Evolutionary conservation across 208 protist species (phyloP).

Genomic region (Acanthamoeba divionensis): DNA sequence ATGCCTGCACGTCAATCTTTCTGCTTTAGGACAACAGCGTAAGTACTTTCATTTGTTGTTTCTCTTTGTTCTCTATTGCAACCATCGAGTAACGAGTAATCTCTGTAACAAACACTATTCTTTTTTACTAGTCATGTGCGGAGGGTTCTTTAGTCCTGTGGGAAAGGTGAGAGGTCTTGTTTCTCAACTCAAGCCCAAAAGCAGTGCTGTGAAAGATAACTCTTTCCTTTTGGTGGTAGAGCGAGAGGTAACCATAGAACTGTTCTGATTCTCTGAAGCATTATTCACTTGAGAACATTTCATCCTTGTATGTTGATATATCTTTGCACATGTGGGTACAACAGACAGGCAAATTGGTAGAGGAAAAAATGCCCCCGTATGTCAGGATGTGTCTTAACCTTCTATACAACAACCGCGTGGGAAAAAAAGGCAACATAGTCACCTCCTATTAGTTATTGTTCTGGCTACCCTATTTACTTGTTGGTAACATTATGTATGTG

Average conservation of each 20-base stretch:
- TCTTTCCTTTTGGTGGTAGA: not conserved
- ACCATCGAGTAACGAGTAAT: not conserved
- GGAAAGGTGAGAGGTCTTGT: not conserved
- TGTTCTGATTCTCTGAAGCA: too few relatives aligned
- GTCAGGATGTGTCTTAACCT: not conserved
- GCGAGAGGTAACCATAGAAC: too few relatives aligned
- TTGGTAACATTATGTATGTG: too few relatives aligned
- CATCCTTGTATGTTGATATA: too few relatives aligned
- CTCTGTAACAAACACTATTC: not conserved
- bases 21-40: not conserved
- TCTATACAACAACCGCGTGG: not conserved
- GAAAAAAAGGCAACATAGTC: not conserved
- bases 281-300: too few relatives aligned
- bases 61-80: not conserved
- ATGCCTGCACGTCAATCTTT: not conserved
- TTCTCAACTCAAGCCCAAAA: not conserved
- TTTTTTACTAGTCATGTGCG: not conserved
- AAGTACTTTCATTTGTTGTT: not conserved
- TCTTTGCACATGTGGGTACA: not conserved
- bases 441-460: too few relatives aligned
- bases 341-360: not conserved
- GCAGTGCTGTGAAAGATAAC: not conserved
- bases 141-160: not conserved
- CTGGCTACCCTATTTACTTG: too few relatives aligned
- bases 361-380: not conserved